Conservation (phyloP, 1,139 yeast genomes). For the Debaryomycetaceae sp. region DNA sequence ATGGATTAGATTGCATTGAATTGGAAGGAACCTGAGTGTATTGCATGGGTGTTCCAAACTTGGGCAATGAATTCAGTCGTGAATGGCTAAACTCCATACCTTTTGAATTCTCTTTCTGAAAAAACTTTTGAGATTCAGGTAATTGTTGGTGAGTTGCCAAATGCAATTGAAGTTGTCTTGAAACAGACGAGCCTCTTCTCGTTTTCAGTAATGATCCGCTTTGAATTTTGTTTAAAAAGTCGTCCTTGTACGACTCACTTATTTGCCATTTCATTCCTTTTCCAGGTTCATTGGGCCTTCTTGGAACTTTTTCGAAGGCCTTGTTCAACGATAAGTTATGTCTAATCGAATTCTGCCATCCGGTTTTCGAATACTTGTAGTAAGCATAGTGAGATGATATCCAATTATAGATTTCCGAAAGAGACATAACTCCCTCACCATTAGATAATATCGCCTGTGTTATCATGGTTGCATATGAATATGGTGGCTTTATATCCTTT, state of each 20-base stretch:
- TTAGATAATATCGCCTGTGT: slow-evolving; percentile 93
- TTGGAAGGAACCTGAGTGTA: slow-evolving; percentile 13
- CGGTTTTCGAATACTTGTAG: slow-evolving; percentile 89
- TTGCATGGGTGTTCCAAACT: slow-evolving; percentile 18
- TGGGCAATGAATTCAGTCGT: slow-evolving; percentile 17
- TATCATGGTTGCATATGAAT: slow-evolving; percentile 95
- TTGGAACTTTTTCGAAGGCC: slow-evolving; percentile 85
- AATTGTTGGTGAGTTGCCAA: slow-evolving; percentile 66
- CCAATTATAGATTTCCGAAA: slow-evolving; percentile 91
- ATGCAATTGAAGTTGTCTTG: slow-evolving; percentile 73
- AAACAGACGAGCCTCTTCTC: slow-evolving; percentile 76
- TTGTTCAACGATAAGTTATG: slow-evolving; percentile 58
- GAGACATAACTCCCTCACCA: slow-evolving; percentile 80
- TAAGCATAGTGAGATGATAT: slow-evolving; percentile 84
- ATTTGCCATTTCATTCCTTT: slow-evolving; percentile 99
- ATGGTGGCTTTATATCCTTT: slow-evolving; percentile 93
- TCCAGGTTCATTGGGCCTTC: slow-evolving; percentile 95
- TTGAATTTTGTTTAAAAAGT: slow-evolving; percentile 74
- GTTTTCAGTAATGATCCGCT: slow-evolving; percentile 70
- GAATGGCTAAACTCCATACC: slow-evolving; percentile 15
- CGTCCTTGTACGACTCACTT: slow-evolving; percentile 77
- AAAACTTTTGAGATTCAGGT: slow-evolving; percentile 47
- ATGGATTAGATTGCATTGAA: slow-evolving; percentile 22
- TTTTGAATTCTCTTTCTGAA: slow-evolving; percentile 18
- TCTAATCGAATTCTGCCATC: slow-evolving; percentile 66